phyloP scores from a whole-genome alignment of 2,329 filamentous ascomycete species.

The Fusarium temperatum region DNA sequence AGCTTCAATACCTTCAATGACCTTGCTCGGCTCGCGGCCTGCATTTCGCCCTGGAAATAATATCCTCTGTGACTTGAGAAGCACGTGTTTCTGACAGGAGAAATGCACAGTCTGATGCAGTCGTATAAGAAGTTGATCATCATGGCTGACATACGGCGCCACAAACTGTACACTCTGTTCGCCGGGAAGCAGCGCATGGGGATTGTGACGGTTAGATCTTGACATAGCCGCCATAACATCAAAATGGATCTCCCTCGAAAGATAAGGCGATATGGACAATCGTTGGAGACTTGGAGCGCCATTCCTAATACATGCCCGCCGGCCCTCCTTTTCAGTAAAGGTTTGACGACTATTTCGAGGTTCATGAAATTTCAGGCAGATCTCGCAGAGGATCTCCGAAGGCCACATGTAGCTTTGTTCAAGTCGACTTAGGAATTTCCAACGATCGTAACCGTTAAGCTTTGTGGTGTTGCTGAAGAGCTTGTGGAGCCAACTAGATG shows the following conservation, averaged over 20 bases:
- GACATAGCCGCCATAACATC: background rate
- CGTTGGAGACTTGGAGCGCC: background rate
- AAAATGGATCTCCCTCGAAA: background rate
- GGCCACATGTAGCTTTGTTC: background rate
- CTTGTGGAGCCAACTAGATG: background rate
- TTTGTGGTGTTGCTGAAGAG: background rate
- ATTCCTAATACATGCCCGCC: fast-evolving
- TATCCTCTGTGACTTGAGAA: background rate
- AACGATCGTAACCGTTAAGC: background rate
- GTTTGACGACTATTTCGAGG: background rate
- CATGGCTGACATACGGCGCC: no score
- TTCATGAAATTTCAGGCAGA: background rate
- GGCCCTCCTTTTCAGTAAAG: background rate
- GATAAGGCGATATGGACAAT: background rate
- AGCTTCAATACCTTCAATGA: no score
- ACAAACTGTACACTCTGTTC: background rate
- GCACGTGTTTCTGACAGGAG: background rate
- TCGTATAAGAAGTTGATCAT: fast-evolving
- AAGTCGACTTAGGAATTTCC: background rate
- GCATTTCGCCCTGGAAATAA: background rate
- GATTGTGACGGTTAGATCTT: background rate
- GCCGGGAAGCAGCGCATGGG: fast-evolving
- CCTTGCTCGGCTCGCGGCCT: fast-evolving
- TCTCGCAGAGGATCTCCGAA: background rate
- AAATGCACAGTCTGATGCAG: background rate